These are phyloP conservation scores for Fulvia fulva DNA, from an alignment of 2,329 filamentous ascomycete genomes.

Conservation along the genomic window DNA sequence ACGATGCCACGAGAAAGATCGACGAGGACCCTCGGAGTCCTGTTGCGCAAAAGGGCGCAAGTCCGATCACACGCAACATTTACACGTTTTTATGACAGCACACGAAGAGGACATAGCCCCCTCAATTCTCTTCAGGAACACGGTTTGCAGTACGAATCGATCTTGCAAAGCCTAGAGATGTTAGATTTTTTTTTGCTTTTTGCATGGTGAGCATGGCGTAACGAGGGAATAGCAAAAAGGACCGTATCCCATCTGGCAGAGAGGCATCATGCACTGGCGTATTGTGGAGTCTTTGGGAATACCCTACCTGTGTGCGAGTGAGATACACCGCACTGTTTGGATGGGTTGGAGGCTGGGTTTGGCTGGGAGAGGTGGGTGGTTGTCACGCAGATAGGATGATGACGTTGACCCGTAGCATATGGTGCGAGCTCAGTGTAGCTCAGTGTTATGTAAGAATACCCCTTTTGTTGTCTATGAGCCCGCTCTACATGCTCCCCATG, in stretches of 20 bases:
- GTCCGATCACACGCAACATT: slow-evolving; percentile 72
- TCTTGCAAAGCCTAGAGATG: not conserved
- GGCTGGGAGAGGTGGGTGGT: not conserved
- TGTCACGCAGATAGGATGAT: not conserved
- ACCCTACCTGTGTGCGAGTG: not conserved
- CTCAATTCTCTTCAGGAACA: not conserved
- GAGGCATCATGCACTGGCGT: not conserved
- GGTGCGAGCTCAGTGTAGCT: not conserved
- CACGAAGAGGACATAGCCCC: not conserved
- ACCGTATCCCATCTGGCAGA: not conserved
- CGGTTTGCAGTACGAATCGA: not conserved
- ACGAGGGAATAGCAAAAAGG: not conserved
- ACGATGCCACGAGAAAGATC: slow-evolving; percentile 47
- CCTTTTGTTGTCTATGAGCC: not conserved
- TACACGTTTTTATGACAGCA: slow-evolving; percentile 64
- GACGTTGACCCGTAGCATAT: not conserved
- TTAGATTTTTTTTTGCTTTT: not conserved
- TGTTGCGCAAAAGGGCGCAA: slow-evolving; percentile 65
- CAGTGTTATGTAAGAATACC: not conserved
- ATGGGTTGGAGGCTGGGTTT: not conserved
- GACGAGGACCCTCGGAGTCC: slow-evolving; percentile 66
- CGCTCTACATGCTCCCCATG: not conserved
- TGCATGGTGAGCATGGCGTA: not conserved
- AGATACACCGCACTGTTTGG: not conserved
- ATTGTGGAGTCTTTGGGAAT: not conserved